Conservation (phyloP, 345 rosid genomes). For the Draba incana region DNA sequence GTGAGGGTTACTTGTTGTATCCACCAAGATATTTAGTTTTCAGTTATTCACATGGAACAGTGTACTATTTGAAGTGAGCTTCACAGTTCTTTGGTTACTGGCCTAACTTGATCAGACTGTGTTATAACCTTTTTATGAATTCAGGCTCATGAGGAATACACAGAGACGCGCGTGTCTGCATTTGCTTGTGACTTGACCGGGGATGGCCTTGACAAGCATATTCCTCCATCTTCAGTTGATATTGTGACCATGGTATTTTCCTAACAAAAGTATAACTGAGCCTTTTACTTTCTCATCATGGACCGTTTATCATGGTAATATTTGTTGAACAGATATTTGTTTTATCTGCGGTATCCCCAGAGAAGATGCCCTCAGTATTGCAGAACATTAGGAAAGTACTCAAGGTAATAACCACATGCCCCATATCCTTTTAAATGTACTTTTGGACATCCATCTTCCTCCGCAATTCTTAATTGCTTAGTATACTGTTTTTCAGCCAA, state of each 20-base stretch:
- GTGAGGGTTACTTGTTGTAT: constrained; percentile 9
- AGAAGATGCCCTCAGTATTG: constrained; percentile 81
- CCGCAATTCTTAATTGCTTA: not conserved
- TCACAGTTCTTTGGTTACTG: constrained; percentile 2
- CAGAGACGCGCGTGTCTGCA: constrained; percentile 56
- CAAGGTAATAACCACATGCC: constrained; percentile 51
- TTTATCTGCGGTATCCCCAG: constrained; percentile 93
- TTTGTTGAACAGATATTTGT: constrained; percentile 86
- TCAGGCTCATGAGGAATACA: constrained; percentile 85
- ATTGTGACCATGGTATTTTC: constrained; percentile 87
- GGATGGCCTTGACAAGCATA: constrained; percentile 71
- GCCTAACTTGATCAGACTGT: not conserved
- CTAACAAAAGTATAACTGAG: constrained; percentile 13
- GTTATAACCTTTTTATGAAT: constrained; percentile 14
- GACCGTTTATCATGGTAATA: constrained; percentile 34
- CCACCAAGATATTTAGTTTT: not conserved
- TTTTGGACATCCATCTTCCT: not conserved
- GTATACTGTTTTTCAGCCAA: constrained; percentile 57
- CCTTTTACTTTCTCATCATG: constrained; percentile 3
- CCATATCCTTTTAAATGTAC: constrained; percentile 1
- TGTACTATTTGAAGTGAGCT: not conserved
- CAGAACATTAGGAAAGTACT: constrained; percentile 73
- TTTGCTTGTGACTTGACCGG: constrained; percentile 79
- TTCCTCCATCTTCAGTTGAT: constrained; percentile 79
- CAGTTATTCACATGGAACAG: not conserved